Conservation (phyloP, 805 yeast species). For the Wickerhamiella vanderwaltii region DNA sequence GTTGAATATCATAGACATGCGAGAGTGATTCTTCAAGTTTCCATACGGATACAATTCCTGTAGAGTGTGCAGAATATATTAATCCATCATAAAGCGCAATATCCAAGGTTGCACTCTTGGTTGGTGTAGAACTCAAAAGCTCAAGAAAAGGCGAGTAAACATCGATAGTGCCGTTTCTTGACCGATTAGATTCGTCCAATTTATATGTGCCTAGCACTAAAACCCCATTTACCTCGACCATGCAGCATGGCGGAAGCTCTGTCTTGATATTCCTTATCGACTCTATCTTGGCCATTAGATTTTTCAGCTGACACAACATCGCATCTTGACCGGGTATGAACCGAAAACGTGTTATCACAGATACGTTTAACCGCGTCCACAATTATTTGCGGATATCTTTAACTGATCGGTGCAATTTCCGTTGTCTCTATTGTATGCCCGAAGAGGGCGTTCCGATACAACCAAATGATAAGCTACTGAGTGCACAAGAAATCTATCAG, state of each 20-base stretch:
- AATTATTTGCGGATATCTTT: slow-evolving; percentile 40
- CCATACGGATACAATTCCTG: slow-evolving; percentile 68
- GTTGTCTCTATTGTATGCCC: slow-evolving; percentile 43
- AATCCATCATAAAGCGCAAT: slow-evolving; percentile 41
- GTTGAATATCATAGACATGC: slow-evolving; percentile 29
- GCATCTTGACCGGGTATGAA: background rate
- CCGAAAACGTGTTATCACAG: slow-evolving; percentile 27
- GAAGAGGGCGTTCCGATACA: slow-evolving; percentile 42
- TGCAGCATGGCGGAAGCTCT: slow-evolving; percentile 70
- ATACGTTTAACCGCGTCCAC: slow-evolving; percentile 35
- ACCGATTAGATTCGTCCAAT: slow-evolving; percentile 51
- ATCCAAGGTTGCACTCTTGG: slow-evolving; percentile 52
- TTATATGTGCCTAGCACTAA: slow-evolving; percentile 72
- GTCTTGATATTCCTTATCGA: slow-evolving; percentile 23
- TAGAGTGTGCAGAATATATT: slow-evolving; percentile 52
- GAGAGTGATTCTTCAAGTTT: slow-evolving; percentile 21
- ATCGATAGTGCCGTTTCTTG: slow-evolving; percentile 55
- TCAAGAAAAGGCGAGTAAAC: slow-evolving; percentile 25
- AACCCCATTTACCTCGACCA: slow-evolving; percentile 44
- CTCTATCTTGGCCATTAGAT: background rate
- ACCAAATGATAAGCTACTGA: slow-evolving; percentile 32
- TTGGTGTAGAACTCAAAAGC: slow-evolving; percentile 16
- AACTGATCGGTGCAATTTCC: slow-evolving; percentile 39
- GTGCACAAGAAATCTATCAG: slow-evolving; percentile 35
- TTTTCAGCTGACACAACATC: background rate